These are phyloP conservation scores for Geopyxis carbonaria DNA, from an alignment of 495 filamentous ascomycete species.

Conservation along the genomic window DNA sequence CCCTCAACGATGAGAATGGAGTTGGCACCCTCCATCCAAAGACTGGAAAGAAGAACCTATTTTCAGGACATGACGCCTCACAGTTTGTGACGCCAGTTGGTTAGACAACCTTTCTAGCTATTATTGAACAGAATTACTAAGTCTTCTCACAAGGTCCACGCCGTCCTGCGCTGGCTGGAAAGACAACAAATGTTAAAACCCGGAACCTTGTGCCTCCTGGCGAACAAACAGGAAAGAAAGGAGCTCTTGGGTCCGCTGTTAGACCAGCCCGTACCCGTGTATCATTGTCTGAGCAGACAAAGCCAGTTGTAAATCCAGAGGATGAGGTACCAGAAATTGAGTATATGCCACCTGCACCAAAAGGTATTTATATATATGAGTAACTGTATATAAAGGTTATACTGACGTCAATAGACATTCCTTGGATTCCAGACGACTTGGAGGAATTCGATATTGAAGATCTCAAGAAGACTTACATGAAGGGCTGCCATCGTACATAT, in stretches of 20 bases:
- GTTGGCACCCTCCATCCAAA: constrained; percentile 29
- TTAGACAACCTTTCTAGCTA: constrained; percentile 27
- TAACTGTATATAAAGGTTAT: too few relatives aligned
- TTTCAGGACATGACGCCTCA: constrained; percentile 43
- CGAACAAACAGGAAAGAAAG: background rate
- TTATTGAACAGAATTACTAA: constrained; percentile 21
- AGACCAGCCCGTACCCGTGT: constrained; percentile 28
- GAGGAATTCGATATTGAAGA: constrained; percentile 19
- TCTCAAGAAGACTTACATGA: constrained; percentile 44
- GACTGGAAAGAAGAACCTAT: constrained; percentile 46
- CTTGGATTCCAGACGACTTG: constrained; percentile 1
- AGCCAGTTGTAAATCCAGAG: constrained; percentile 20
- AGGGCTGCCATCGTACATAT: constrained; percentile 48
- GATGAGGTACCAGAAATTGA: constrained; percentile 59
- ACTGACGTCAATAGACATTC: constrained; percentile 19
- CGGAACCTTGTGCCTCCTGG: constrained; percentile 5
- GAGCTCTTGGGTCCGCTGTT: constrained; percentile 27
- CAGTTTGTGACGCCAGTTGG: constrained; percentile 72
- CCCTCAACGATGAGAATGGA: constrained; percentile 76
- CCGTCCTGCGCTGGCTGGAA: constrained; percentile 72
- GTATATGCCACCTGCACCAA: constrained; percentile 54
- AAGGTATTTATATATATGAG: too few relatives aligned
- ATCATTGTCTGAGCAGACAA: constrained; percentile 26
- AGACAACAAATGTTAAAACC: constrained; percentile 61
- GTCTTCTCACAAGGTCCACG: constrained; percentile 36